Evolutionary conservation across 2,329 filamentous ascomycete genomes (phyloP).

Genomic region (Onygena corvina): DNA sequence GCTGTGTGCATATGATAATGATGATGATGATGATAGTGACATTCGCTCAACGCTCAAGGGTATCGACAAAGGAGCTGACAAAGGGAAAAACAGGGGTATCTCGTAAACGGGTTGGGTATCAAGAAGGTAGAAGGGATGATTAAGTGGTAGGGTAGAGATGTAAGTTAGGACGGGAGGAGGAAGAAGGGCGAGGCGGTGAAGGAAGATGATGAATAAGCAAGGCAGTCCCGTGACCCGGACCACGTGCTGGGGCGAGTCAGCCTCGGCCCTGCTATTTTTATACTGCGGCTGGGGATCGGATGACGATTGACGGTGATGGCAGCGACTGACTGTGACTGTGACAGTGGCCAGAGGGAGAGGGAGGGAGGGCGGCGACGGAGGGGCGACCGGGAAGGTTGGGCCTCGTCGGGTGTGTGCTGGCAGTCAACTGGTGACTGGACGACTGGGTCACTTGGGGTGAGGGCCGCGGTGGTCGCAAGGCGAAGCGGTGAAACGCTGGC

Average conservation of each 20-base stretch:
- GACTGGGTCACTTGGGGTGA: neutral
- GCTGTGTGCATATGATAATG: neutral
- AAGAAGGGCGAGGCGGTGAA: slow-evolving; percentile 3
- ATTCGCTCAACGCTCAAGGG: slow-evolving; percentile 6
- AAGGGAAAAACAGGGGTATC: neutral
- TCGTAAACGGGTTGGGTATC: neutral
- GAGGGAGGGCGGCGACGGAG: too few species aligned
- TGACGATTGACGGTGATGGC: neutral
- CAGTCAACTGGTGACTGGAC: too few species aligned
- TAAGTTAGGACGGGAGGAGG: neutral
- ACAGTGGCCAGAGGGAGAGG: neutral
- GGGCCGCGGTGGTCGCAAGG: neutral
- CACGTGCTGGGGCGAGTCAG: neutral
- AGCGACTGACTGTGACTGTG: neutral
- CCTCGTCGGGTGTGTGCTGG: slow-evolving; percentile 1
- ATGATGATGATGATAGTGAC: neutral
- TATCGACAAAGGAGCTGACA: neutral
- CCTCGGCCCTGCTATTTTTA: neutral
- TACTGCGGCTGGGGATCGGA: neutral
- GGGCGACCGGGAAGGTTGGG: neutral
- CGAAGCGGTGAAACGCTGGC: neutral
- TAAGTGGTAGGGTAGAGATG: neutral
- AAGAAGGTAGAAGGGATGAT: neutral
- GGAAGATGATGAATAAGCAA: neutral
- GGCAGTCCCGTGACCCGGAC: neutral